Base-by-base conservation (phyloP, 2,329 filamentous ascomycete species). In the Aureobasidium vineae region DNA sequence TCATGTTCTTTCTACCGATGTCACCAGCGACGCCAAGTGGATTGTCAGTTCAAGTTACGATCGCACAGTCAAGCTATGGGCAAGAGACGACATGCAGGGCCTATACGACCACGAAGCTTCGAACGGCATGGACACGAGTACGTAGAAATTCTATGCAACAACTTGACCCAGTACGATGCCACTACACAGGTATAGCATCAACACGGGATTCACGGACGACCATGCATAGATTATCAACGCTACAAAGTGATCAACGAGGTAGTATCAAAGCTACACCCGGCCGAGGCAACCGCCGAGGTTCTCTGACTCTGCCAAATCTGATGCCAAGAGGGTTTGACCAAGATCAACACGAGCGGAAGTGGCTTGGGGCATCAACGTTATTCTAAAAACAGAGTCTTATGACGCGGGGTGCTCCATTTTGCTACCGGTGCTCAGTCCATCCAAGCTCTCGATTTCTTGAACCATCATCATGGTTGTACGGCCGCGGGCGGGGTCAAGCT, bases 21-120 rank as follows among this genome's bases (percentile, higher is more conserved):
- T 97, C 63, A 96, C 90, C 73, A 83, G 84, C 69, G 91, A 98
- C 77, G 90, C 88, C 10, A 89, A 84, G 74, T 99, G 92, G 91
- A 96, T 99, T 77, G 90, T 94, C 28, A 97, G 92, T 76, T 92
- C 92, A 71, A 93, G 95, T 3, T 91, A 97, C 75, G 95, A 99
- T 78, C 86, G 93, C 64, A 98, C 94, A 1, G 91, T 98, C 60
- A 99, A 99, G 81, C 82, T 99, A 2, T 99, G 95, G 95, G 91
- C 91, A 5, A 86, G 92, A 70, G 94, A 97, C 70, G 90, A 92
- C 74, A 85, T 85, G 66, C 82, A 88, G 69, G 74, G 75, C 10
- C 72, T 76, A 49, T 77, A 65, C 61, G 61, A 65, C 23, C 13
- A 63, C 40, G 43, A 63, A 2, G 52, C 47, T 5, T 16, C 23